Evolutionary conservation across 441 rosid species (phyloP).

Genomic region (Gossypium aridum): DNA sequence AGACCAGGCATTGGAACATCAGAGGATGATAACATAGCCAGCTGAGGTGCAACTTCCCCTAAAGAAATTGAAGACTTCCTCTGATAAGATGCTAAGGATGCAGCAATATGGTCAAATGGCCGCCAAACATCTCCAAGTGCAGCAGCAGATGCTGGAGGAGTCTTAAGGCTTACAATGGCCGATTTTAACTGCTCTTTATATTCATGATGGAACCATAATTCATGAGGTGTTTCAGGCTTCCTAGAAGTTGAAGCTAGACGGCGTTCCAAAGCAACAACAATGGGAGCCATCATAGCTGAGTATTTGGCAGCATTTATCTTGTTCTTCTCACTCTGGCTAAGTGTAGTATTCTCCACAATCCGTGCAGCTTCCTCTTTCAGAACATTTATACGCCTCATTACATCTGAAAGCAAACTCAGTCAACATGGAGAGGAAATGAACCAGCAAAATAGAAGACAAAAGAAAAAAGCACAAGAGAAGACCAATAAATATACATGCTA

Average conservation of each 20-base stretch:
- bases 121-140: conserved; percentile 92
- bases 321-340: conserved; percentile 86
- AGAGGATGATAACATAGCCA: conserved; percentile 82
- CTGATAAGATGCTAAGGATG: conserved; percentile 84
- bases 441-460: neutral
- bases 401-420: conserved; percentile 54
- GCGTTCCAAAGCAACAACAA: conserved; percentile 90
- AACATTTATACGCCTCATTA: conserved; percentile 83
- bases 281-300: conserved; percentile 99
- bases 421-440: neutral
- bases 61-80: conserved; percentile 78
- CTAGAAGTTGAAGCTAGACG: conserved; percentile 93
- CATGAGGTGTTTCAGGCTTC: conserved; percentile 97
- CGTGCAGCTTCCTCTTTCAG: conserved; percentile 93
- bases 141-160: conserved; percentile 75
- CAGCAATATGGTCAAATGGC: conserved; percentile 83
- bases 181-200: conserved; percentile 66
- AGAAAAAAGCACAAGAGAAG: neutral
- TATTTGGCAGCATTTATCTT: conserved; percentile 91
- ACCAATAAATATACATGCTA: neutral
- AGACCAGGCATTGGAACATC: conserved; percentile 99
- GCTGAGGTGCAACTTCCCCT: conserved; percentile 91
- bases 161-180: conserved; percentile 74
- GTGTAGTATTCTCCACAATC: conserved; percentile 80
- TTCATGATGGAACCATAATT: conserved; percentile 78